Evolutionary conservation across 2,329 filamentous ascomycete species (phyloP), one percentile per base, ranked within the genome.

Genomic region (Pseudogymnoascus sp.): DNA sequence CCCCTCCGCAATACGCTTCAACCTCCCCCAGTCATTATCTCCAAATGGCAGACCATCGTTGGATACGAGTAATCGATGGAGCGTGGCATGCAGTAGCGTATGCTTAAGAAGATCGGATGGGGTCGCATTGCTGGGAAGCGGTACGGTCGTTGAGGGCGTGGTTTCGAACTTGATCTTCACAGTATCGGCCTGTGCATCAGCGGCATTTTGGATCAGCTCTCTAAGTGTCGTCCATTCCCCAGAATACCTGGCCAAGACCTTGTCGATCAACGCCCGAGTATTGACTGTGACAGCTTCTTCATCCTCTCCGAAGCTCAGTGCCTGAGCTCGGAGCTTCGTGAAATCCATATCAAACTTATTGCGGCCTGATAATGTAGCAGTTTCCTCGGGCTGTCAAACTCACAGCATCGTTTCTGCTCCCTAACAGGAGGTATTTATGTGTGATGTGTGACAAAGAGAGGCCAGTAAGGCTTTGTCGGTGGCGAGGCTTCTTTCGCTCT

Each of bases 211-310:
- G 50, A 99, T 92, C 66, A 99, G 86, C 75, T 99, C 95, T 80
- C 95, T 86, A 17, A 99, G 78, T 8, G 84, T 89, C 5, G 86
- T 92, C 88, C 93, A 97, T 79, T 99, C 96, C 70, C 95, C 93
- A 2, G 93, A 96, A 74, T 99, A 99, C 72, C 95, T 84, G 9
- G 95, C 95, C 60, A 99, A 83, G 10, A 99, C 93, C 77, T 99
- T 99, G 78, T 97, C 96, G 73, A 99, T 99, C 70, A 99, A 78
- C 47, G 95, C 95, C 72, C 96, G 84, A 60, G 95, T 99, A 74
- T 99, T 96, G 72, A 99, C 95, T 0, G 95, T 99, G 64, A 99
- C 95, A 44, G 95, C 95, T 76, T 97, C 95, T 76, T 97, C 95
- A 70, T 96, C 91, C 66, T 92, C 89, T 68, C 90, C 90, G 64